phyloP scores from a whole-genome alignment of 2,329 filamentous ascomycete genomes.

The Phialophora macrospora region DNA sequence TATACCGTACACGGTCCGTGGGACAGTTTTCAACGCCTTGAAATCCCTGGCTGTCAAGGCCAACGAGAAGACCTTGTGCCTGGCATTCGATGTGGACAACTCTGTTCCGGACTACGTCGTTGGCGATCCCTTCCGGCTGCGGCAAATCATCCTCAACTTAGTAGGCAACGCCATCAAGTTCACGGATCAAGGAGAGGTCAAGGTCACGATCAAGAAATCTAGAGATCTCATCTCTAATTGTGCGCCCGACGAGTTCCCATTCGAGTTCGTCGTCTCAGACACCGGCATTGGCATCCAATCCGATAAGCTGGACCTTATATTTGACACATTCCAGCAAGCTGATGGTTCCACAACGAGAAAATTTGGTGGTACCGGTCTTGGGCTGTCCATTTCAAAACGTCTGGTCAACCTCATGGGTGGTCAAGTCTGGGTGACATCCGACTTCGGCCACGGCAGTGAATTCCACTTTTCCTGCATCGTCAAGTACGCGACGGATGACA shows the following conservation, averaged over 20 bases:
- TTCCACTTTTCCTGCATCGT: constrained; percentile 98
- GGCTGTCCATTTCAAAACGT: constrained; percentile 91
- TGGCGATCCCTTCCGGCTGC: constrained; percentile 92
- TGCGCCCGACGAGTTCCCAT: constrained; percentile 78
- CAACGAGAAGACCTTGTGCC: constrained; percentile 90
- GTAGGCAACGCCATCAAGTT: constrained; percentile 99
- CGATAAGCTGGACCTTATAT: constrained; percentile 95
- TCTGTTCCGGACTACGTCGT: constrained; percentile 94
- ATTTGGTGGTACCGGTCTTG: constrained; percentile 92
- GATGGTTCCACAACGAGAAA: constrained; percentile 95
- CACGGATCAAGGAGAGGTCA: constrained; percentile 94
- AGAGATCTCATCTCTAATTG: constrained; percentile 60
- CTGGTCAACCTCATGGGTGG: constrained; percentile 96
- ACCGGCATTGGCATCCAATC: constrained; percentile 95
- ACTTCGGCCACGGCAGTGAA: constrained; percentile 86
- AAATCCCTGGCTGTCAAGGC: constrained; percentile 97
- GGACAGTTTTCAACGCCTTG: constrained; percentile 94
- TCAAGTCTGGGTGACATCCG: constrained; percentile 93
- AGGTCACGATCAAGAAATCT: constrained; percentile 82
- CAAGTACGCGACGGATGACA: constrained; percentile 78
- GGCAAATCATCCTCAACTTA: constrained; percentile 95
- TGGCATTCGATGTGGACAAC: constrained; percentile 91
- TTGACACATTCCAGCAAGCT: constrained; percentile 98
- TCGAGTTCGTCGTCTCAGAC: constrained; percentile 94
- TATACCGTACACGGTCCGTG: constrained; percentile 91